These are phyloP conservation scores for Leavenworthia alabamica DNA, from an alignment of 345 rosid genomes.

Conservation along the genomic window DNA sequence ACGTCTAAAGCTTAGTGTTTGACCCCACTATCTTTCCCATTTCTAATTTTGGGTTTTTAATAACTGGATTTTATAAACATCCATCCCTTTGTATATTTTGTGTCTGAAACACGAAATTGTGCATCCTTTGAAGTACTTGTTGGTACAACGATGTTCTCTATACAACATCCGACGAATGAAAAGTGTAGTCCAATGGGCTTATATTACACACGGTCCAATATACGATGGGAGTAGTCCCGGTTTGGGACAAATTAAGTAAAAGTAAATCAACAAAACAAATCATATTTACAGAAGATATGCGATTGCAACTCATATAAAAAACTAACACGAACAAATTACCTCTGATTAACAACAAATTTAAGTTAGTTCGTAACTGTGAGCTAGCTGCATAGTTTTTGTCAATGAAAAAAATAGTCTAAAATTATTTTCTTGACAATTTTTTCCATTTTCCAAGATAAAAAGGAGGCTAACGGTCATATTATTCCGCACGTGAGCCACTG, in stretches of 20 bases:
- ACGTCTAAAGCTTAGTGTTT: conserved; percentile 23
- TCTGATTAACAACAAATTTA: neutral
- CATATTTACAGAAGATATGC: neutral
- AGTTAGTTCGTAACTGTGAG: neutral
- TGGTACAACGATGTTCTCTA: neutral
- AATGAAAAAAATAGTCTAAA: conserved; percentile 3
- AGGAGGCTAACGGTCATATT: conserved; percentile 13
- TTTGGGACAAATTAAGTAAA: neutral
- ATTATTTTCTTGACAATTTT: conserved; percentile 14
- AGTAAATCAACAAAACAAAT: neutral
- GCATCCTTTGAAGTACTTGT: neutral
- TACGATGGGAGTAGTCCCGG: neutral
- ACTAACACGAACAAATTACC: neutral
- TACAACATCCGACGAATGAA: neutral
- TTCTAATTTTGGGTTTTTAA: neutral
- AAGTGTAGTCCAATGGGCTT: neutral
- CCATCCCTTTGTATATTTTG: neutral
- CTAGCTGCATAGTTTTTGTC: conserved; percentile 14
- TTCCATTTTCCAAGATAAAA: conserved; percentile 3
- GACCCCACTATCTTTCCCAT: neutral
- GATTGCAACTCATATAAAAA: neutral
- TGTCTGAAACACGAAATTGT: neutral
- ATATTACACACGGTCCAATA: neutral
- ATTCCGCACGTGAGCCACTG: conserved; percentile 46
- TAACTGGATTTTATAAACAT: neutral